A percentile compares a stretch with the other conserved stretches of the same genome.
Evolutionary conservation across 352 stramenopile genomes (phyloP).

Genomic region (Aphanomyces cochlioides): DNA sequence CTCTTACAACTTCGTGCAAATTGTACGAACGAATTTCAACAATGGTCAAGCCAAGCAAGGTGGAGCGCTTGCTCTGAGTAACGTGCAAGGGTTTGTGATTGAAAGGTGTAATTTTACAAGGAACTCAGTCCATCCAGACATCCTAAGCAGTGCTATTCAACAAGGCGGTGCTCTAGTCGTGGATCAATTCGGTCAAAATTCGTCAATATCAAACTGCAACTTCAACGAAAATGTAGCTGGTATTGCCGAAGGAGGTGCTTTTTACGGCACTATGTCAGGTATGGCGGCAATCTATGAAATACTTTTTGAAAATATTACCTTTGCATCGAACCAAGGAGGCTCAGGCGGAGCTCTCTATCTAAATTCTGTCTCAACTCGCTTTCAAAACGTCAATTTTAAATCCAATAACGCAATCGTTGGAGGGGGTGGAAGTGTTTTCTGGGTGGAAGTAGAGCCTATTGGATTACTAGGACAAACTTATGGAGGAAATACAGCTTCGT

Average conservation of each 20-base stretch:
- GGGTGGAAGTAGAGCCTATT: constrained; percentile 2
- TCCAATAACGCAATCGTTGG: constrained; percentile 2
- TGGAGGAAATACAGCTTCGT: neutral
- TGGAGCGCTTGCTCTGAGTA: constrained; percentile 3
- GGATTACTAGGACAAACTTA: neutral
- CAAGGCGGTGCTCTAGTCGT: neutral
- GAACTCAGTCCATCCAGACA: constrained; percentile 2
- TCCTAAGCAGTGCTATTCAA: neutral
- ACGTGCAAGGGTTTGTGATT: neutral
- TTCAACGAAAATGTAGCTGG: neutral
- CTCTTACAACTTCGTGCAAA: neutral
- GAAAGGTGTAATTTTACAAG: constrained; percentile 3
- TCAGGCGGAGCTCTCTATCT: neutral
- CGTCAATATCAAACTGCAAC: neutral
- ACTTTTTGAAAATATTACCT: neutral
- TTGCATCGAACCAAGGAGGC: neutral
- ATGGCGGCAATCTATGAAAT: neutral
- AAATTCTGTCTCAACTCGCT: neutral
- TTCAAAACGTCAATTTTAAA: neutral
- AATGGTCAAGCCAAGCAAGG: constrained; percentile 16
- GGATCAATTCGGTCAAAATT: neutral
- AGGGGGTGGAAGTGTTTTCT: constrained; percentile 20
- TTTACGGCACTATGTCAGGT: constrained; percentile 1
- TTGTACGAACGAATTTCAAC: neutral
- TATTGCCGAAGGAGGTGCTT: neutral